These are phyloP conservation scores for Parascedosporium putredinis DNA, from an alignment of 2,329 filamentous ascomycete genomes.

Conservation along the genomic window DNA sequence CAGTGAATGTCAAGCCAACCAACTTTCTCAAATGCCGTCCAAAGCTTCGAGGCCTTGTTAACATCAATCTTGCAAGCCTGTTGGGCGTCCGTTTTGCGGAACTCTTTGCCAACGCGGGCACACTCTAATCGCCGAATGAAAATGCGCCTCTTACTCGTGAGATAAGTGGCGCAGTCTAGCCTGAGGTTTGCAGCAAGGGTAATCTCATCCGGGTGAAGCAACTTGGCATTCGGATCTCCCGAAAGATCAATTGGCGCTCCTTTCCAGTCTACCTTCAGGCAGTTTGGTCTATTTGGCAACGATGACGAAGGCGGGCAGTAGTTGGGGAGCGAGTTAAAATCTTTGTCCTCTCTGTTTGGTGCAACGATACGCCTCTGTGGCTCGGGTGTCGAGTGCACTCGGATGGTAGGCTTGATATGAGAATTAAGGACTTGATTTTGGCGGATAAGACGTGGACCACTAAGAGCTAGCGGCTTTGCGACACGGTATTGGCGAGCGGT, in stretches of 20 bases:
- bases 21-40: slow-evolving; percentile 78
- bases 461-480: slow-evolving; percentile 22
- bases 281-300: slow-evolving; percentile 56
- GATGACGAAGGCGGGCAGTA: slow-evolving; percentile 60
- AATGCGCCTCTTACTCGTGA: slow-evolving; percentile 87
- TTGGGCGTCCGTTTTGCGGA: slow-evolving; percentile 90
- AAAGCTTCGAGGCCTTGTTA: slow-evolving; percentile 91
- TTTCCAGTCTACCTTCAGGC: slow-evolving; percentile 81
- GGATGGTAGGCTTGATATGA: neutral
- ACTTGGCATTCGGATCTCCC: slow-evolving; percentile 55
- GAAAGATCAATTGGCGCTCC: slow-evolving; percentile 67
- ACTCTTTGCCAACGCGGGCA: slow-evolving; percentile 63
- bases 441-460: slow-evolving; percentile 25
- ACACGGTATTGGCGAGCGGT: slow-evolving; percentile 15
- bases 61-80: slow-evolving; percentile 98
- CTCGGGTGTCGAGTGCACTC: neutral
- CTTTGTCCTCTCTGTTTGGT: slow-evolving; percentile 70
- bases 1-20: slow-evolving; percentile 61
- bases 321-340: slow-evolving; percentile 62
- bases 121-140: slow-evolving; percentile 66
- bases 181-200: slow-evolving; percentile 67
- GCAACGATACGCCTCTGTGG: slow-evolving; percentile 39
- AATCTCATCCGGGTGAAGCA: slow-evolving; percentile 72
- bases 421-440: slow-evolving; percentile 11
- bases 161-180: slow-evolving; percentile 77